These are phyloP conservation scores for Amylostereum areolatum DNA, from an alignment of 1,284 basidiomycete genomes.

Conservation along the genomic window DNA sequence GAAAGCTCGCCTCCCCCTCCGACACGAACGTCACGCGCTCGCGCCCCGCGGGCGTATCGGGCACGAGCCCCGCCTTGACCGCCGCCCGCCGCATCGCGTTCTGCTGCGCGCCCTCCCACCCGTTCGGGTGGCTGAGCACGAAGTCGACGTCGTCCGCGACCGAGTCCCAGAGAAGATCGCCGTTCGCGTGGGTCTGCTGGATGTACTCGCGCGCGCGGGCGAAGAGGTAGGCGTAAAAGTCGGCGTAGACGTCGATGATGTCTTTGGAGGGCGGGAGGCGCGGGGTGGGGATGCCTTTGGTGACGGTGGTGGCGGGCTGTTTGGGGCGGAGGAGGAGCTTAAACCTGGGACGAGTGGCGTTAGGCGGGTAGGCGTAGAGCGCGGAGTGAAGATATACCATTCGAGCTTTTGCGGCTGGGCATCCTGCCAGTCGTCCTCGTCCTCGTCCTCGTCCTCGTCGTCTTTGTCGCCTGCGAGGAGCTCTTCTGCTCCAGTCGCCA, in stretches of 20 bases:
- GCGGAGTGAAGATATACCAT: constrained; percentile 30
- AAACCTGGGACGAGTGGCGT: constrained; percentile 37
- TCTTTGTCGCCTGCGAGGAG: constrained; percentile 36
- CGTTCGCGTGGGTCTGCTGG: constrained; percentile 3
- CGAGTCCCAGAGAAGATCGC: constrained; percentile 3
- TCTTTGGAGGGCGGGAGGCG: constrained; percentile 38
- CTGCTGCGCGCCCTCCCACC: constrained; percentile 31
- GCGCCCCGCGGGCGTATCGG: constrained; percentile 18
- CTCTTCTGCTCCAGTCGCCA: constrained; percentile 48
- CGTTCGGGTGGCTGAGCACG: constrained; percentile 31
- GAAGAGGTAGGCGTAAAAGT: constrained; percentile 47
- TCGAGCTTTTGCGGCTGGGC: constrained; percentile 37
- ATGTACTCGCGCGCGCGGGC: constrained; percentile 26
- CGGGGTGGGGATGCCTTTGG: constrained; percentile 18
- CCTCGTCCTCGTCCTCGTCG: constrained; percentile 27
- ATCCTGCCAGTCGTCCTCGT: constrained; percentile 19
- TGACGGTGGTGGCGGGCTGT: constrained; percentile 18
- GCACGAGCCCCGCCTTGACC: constrained; percentile 20
- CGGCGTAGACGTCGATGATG: constrained; percentile 42
- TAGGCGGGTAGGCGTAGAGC: background rate
- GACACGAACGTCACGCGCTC: constrained; percentile 33
- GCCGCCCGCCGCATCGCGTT: constrained; percentile 27
- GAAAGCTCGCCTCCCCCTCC: constrained; percentile 39
- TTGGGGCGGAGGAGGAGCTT: constrained; percentile 46
- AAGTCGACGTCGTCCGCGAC: constrained; percentile 19